Conservation (phyloP, 805 yeast genomes). For the Candida maris region DNA sequence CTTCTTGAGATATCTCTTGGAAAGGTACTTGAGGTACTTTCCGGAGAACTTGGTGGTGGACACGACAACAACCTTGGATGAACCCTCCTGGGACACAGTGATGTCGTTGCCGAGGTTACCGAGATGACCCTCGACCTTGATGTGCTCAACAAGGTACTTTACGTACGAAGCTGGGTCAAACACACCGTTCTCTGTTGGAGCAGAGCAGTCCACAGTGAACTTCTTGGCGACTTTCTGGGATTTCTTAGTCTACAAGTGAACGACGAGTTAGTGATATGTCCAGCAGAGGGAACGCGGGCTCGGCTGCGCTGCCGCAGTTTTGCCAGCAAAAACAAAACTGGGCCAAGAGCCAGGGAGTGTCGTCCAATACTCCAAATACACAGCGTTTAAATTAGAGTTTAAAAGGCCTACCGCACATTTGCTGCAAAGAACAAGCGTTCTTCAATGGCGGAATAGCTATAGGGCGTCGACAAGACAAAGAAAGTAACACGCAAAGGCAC, state of each 20-base stretch:
- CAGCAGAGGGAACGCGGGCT: too few species aligned
- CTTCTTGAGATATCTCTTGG: conserved; percentile 99
- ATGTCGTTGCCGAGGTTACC: conserved; percentile 97
- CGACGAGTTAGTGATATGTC: conserved; percentile 3
- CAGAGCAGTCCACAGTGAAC: conserved; percentile 93
- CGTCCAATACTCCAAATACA: conserved; percentile 7
- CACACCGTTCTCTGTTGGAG: conserved; percentile 96
- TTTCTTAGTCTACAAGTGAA: conserved; percentile 63
- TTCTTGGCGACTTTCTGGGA: conserved; percentile 73
- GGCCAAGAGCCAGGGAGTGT: too few species aligned
- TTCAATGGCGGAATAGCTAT: conserved; percentile 12
- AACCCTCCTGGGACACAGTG: conserved; percentile 81
- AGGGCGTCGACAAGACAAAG: conserved; percentile 4
- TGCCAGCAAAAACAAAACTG: too few species aligned
- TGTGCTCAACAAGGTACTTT: conserved; percentile 97
- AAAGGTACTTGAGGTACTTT: conserved; percentile 98
- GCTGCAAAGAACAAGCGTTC: conserved; percentile 7
- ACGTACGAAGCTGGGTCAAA: conserved; percentile 97
- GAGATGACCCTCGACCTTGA: conserved; percentile 94
- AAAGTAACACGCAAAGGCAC: neutral
- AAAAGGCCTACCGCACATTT: conserved; percentile 23
- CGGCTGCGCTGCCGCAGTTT: too few species aligned
- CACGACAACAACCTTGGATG: conserved; percentile 83
- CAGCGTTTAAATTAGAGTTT: neutral
- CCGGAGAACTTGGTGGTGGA: conserved; percentile 97